Base-by-base conservation (phyloP, 177 flowering plant genomes). In the Vitis hybrid region DNA sequence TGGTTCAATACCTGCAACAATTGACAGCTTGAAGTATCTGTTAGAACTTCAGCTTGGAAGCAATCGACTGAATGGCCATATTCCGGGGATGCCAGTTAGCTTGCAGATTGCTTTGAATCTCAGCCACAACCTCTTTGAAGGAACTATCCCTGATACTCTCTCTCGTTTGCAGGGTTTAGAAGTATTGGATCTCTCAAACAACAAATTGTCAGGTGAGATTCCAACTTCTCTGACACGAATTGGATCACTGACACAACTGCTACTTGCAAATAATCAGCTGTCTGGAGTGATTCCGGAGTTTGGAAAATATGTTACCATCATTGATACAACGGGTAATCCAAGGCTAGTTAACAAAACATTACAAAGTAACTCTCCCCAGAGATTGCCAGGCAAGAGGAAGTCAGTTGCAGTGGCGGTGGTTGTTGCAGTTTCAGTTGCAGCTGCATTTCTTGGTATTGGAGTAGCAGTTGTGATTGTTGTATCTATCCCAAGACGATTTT, bases 111-210 rank as follows among this genome's bases (percentile, higher is more conserved):
- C 87, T 59, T 81, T 92, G 67, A 88, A 92, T 74, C 85, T 92
- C 64, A 90, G 94, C 73, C 66, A 68, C 66, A 92, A 92, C 74
- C 81, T 48, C 45, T 86, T 92, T 62, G 60, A 74, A 52, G 94
- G 93, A 23, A 48, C 60, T 26, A 87, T 90, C 56, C 93, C 93
- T 1, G 54, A 8, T 0, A 71, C 69, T 17, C 79, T 92, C 9
- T 19, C 72, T 18, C 8, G 11, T 21, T 65, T 90, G 63, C 8
- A 3, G 2, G 26, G 8, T 1, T 67, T 92, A 60, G 91, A 87
- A 69, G 82, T 88, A 66, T 72, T 92, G 76, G 93, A 90, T 78
- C 88, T 90, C 62, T 90, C 97, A 1, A 71, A 82, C 76, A 90
- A 92, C 77, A 66, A 45, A 9, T 85, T 90, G 61, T 74, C 84